Evolutionary conservation across 257 asterid species (phyloP).

Genomic region (Solanum peruvianum): DNA sequence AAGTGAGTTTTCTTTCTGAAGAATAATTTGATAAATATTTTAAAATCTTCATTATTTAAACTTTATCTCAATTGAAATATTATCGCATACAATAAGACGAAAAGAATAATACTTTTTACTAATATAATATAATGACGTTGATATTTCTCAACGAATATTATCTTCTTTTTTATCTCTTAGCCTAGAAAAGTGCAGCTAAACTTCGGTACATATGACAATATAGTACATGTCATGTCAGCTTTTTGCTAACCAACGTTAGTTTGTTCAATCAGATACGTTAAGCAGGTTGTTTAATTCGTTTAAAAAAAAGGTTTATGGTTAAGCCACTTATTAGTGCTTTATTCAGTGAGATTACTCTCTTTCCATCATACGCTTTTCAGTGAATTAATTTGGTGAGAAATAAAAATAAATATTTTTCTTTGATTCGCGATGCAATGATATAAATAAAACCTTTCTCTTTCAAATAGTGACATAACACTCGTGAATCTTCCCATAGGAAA

Average conservation of each 20-base stretch:
- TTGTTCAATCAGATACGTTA: not conserved
- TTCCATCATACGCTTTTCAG: too few species aligned
- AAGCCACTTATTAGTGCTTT: not conserved
- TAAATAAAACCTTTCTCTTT: not conserved
- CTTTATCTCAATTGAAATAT: accelerated
- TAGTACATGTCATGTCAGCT: not conserved
- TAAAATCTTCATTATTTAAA: too few species aligned
- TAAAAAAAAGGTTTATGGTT: not conserved
- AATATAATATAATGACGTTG: not conserved
- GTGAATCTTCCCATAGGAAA: not conserved
- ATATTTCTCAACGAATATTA: not conserved
- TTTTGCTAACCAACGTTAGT: not conserved
- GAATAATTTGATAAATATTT: too few species aligned
- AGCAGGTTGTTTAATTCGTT: not conserved
- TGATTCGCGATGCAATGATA: not conserved
- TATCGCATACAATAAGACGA: accelerated
- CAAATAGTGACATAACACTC: not conserved
- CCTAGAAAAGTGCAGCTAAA: not conserved
- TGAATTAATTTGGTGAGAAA: too few species aligned
- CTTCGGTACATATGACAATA: not conserved
- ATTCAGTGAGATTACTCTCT: too few species aligned
- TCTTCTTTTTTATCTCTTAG: not conserved
- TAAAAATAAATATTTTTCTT: too few species aligned
- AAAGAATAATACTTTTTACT: not conserved
- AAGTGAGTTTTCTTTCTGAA: accelerated